These are phyloP conservation scores for Globisporangium alternatum DNA, from an alignment of 352 stramenopile genomes.

Conservation along the genomic window DNA sequence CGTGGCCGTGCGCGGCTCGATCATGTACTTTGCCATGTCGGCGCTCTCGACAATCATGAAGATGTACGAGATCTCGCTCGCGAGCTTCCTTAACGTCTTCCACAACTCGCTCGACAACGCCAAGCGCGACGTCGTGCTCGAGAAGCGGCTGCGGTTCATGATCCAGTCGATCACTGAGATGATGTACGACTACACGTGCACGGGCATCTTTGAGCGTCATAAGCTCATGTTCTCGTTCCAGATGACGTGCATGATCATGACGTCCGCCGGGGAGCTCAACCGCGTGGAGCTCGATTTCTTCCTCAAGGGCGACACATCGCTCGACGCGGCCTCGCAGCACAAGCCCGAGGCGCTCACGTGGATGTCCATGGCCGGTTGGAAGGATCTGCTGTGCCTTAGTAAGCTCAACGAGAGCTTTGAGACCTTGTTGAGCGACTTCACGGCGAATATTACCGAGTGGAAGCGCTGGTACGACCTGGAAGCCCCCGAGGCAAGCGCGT, in stretches of 20 bases:
- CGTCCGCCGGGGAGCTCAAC: slow-evolving; percentile 79
- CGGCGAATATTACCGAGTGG: slow-evolving; percentile 63
- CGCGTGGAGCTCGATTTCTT: slow-evolving; percentile 93
- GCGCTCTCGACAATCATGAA: slow-evolving; percentile 92
- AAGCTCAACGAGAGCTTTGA: slow-evolving; percentile 71
- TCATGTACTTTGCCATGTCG: slow-evolving; percentile 95
- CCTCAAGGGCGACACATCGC: slow-evolving; percentile 94
- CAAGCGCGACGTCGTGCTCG: slow-evolving; percentile 89
- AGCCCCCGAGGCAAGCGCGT: slow-evolving; percentile 72
- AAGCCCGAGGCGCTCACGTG: slow-evolving; percentile 79
- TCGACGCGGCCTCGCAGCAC: slow-evolving; percentile 66
- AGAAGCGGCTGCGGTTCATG: slow-evolving; percentile 88
- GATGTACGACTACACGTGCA: slow-evolving; percentile 97
- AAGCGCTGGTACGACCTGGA: slow-evolving; percentile 94
- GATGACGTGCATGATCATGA: slow-evolving; percentile 96
- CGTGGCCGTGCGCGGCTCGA: slow-evolving; percentile 90
- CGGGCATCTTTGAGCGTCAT: slow-evolving; percentile 96
- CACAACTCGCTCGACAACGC: slow-evolving; percentile 87
- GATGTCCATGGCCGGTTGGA: slow-evolving; percentile 90
- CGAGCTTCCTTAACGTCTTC: slow-evolving; percentile 92
- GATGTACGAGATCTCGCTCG: slow-evolving; percentile 95
- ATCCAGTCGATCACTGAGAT: slow-evolving; percentile 90
- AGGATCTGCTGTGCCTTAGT: slow-evolving; percentile 87
- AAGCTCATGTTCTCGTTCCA: slow-evolving; percentile 97
- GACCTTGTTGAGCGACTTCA: slow-evolving; percentile 50